Evolutionary conservation across 345 rosid species (phyloP).

Genomic region (Gynandropsis gynandra): DNA sequence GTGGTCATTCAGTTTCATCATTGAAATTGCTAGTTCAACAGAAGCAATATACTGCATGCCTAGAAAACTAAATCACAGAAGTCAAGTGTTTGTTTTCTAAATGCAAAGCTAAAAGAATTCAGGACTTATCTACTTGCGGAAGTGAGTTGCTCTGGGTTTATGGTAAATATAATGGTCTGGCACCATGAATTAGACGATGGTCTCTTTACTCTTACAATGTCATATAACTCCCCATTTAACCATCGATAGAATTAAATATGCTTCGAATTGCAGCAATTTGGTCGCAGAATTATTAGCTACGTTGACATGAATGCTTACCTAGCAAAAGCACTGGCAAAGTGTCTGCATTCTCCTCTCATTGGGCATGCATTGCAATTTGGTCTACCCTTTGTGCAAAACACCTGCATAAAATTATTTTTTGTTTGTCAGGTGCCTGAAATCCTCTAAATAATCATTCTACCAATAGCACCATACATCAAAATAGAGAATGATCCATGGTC

Average conservation of each 20-base stretch:
- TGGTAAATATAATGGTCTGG: conserved; percentile 15
- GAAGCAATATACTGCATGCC: conserved; percentile 6
- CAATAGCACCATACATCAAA: too few relatives aligned
- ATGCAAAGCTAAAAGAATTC: too few relatives aligned
- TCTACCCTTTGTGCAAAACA: conserved; percentile 82
- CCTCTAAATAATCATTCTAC: conserved; percentile 10
- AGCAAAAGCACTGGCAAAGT: conserved; percentile 96
- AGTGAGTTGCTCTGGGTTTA: neutral
- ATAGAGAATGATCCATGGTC: conserved; percentile 6
- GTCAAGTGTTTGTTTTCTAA: too few relatives aligned
- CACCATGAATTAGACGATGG: conserved; percentile 3
- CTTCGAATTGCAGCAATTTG: neutral
- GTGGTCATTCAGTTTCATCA: conserved; percentile 19
- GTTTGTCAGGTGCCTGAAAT: conserved; percentile 6
- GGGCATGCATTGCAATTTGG: conserved; percentile 99
- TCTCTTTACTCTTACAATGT: conserved; percentile 3
- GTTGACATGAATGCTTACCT: conserved; percentile 44
- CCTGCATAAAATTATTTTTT: conserved; percentile 45
- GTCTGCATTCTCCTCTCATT: conserved; percentile 94
- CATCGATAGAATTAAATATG: too few relatives aligned
- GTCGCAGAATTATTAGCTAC: neutral
- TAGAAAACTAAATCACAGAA: neutral
- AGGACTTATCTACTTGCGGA: too few relatives aligned
- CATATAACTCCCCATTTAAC: neutral
- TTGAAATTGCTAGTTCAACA: conserved; percentile 12